Conservation (phyloP, 1,139 yeast genomes). For the Candida tetrigidarum region DNA sequence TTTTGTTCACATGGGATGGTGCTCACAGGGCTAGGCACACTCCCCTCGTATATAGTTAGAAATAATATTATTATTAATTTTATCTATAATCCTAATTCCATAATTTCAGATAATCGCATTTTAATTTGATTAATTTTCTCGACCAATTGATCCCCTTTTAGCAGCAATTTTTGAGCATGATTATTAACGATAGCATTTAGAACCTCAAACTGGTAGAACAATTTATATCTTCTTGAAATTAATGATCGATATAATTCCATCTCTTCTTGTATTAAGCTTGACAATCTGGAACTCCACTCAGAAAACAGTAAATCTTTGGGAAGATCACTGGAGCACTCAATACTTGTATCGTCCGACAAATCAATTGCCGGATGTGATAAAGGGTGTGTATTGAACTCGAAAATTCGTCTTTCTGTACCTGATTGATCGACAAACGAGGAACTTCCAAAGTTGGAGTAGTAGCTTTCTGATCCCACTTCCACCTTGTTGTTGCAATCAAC, state of each 20-base stretch:
- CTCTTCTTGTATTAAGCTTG: background rate
- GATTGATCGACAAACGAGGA: background rate
- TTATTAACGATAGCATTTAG: conserved; percentile 31
- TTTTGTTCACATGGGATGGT: conserved; percentile 92
- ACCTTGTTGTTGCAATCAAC: too few species aligned
- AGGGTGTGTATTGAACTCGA: background rate
- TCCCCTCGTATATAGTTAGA: background rate
- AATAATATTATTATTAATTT: background rate
- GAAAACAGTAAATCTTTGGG: background rate
- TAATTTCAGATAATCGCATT: conserved; percentile 8
- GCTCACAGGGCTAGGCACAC: conserved; percentile 41
- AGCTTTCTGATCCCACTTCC: background rate
- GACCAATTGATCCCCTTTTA: conserved; percentile 7
- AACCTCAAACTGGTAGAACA: conserved; percentile 37
- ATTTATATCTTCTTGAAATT: conserved; percentile 33
- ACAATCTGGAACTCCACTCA: background rate
- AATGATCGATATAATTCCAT: conserved; percentile 1
- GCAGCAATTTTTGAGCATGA: conserved; percentile 27
- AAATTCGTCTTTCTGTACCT: background rate
- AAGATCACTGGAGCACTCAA: background rate
- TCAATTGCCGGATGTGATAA: conserved; percentile 11
- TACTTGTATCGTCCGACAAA: background rate
- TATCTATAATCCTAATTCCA: conserved; percentile 7
- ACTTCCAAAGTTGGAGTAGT: background rate
- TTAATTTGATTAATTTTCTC: conserved; percentile 9